Evolutionary conservation across 768 basidiomycete species (phyloP).

Genomic region (Kwoniella europaea): DNA sequence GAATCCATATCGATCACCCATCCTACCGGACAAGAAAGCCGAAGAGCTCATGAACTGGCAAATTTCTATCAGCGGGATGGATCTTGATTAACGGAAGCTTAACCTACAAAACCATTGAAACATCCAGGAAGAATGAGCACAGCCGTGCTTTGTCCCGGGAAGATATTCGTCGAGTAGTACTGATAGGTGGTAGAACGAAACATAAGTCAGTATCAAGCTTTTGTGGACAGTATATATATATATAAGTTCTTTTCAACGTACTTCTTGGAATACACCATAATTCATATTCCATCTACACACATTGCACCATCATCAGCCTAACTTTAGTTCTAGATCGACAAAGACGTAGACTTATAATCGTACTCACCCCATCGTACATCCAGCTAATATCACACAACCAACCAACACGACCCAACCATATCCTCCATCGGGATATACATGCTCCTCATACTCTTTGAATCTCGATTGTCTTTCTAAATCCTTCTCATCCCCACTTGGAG

Average conservation of each 20-base stretch:
- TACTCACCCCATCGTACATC: conserved; percentile 39
- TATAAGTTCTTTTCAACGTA: not conserved
- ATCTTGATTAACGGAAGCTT: not conserved
- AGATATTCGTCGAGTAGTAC: conserved; percentile 33
- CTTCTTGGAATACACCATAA: conserved; percentile 39
- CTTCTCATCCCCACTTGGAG: not conserved
- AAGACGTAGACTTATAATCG: not conserved
- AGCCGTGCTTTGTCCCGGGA: conserved; percentile 17
- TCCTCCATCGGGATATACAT: conserved; percentile 47
- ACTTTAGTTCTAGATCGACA: not conserved
- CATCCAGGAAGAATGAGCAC: conserved; percentile 21
- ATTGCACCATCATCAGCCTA: not conserved
- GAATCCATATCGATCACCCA: conserved; percentile 45
- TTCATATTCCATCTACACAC: conserved; percentile 35
- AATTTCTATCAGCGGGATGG: not conserved
- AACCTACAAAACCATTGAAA: conserved; percentile 23
- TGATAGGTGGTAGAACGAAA: not conserved
- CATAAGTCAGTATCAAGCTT: not conserved
- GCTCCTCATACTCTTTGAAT: conserved; percentile 1
- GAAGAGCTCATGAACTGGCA: conserved; percentile 25
- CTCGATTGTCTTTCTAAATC: not conserved
- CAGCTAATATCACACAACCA: conserved; percentile 36
- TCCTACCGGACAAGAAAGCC: conserved; percentile 35
- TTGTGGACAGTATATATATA: no score
- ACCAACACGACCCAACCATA: conserved; percentile 46